Base-by-base conservation (phyloP, 2,329 filamentous ascomycete species). In the Aurifilum marmelostoma region DNA sequence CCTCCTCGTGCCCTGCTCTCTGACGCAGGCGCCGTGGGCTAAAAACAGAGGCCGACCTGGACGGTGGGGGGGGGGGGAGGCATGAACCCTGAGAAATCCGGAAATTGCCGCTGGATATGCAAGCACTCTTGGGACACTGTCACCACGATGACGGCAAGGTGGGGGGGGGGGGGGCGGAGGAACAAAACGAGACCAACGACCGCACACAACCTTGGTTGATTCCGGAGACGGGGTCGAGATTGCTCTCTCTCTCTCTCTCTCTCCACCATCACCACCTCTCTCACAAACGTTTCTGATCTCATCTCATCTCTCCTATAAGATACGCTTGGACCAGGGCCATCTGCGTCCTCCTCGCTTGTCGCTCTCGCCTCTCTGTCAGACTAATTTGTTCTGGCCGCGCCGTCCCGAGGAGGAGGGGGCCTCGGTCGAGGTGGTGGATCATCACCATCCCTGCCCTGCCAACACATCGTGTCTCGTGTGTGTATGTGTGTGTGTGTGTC, bases 71-170 rank as follows among this genome's bases (percentile, higher is more conserved):
- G n/a, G n/a, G n/a, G n/a, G n/a, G n/a, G n/a, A n/a, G n/a, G n/a
- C n/a, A n/a, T 39, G 37, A 39, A 37, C 39, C n/a, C 39, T 37
- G 37, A 62, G 37, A 47, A 47, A 41, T 41, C 11, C 39, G 60
- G 60, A 62, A 41, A 43, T 62, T 62, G 60, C 60, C 60, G 39
- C 12, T 16, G 24, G 24, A 8, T 21, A 62, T 62, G 60, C 60
- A 47, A 47, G 60, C 60, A 62, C 60, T 47, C 37, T 27, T 61
- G 59, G 24, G 24, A n/a, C n/a, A n/a, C n/a, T n/a, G n/a, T n/a
- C n/a, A n/a, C n/a, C 59, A 61, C 12, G 24, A 61, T 52, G 54
- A 54, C 27, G 39, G 56, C 66, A 47, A 32, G 65, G 43, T 24
- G 34, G 18, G 58, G 58, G 14, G 12, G 54, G 54, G 60, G n/a